These are phyloP conservation scores for Heritiera littoralis DNA, from an alignment of 345 rosid genomes.

Conservation along the genomic window DNA sequence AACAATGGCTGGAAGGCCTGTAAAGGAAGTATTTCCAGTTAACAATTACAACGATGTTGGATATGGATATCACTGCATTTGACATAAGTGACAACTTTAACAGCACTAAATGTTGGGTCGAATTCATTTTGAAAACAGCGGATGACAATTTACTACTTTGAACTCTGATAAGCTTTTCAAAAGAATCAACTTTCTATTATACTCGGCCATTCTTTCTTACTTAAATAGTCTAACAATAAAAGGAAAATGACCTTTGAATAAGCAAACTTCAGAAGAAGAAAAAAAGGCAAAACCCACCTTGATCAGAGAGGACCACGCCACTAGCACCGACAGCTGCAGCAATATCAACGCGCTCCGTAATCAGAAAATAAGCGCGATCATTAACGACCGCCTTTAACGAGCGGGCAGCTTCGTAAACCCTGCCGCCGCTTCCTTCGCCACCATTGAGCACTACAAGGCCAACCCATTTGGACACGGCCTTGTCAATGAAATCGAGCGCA, in stretches of 20 bases:
- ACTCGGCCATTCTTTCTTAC: neutral
- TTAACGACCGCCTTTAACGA: constrained; percentile 73
- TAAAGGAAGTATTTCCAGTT: constrained; percentile 16
- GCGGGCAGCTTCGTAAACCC: constrained; percentile 83
- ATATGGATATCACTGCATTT: neutral
- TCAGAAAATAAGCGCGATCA: constrained; percentile 78
- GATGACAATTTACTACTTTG: neutral
- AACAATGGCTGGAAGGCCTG: constrained; percentile 90
- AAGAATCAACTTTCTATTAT: neutral
- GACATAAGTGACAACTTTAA: neutral
- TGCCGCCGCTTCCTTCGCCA: constrained; percentile 56
- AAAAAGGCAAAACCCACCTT: constrained; percentile 43
- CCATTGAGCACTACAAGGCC: constrained; percentile 81
- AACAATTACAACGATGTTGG: neutral
- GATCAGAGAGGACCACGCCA: constrained; percentile 91
- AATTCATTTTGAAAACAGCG: neutral
- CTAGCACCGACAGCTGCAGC: constrained; percentile 84
- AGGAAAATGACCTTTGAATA: neutral
- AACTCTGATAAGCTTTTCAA: neutral
- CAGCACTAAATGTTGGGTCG: neutral
- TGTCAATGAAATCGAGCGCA: constrained; percentile 60
- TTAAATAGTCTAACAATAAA: neutral
- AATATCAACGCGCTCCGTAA: constrained; percentile 83
- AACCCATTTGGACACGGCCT: constrained; percentile 65
- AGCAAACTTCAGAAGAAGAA: neutral